These are phyloP conservation scores for Galerina sulciceps DNA, from an alignment of 768 basidiomycete species.

Conservation along the genomic window DNA sequence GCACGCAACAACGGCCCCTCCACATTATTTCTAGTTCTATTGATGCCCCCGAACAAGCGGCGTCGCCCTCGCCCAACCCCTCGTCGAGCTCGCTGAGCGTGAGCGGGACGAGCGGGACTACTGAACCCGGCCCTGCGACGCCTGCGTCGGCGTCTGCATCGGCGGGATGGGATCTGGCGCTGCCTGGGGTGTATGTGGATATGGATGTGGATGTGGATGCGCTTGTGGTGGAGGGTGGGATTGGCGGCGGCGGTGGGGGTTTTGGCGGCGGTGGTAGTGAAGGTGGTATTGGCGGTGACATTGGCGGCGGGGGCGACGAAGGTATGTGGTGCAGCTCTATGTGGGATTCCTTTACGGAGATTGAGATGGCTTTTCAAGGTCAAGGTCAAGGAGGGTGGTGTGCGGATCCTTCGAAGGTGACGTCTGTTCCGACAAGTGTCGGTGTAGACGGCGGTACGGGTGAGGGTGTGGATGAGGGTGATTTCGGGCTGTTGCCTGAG, in stretches of 20 bases:
- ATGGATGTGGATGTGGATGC: conserved; percentile 2
- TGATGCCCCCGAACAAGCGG: conserved; percentile 17
- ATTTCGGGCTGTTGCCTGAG: conserved; percentile 15
- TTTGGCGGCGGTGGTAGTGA: not conserved
- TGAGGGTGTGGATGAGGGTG: not conserved
- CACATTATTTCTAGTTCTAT: not conserved
- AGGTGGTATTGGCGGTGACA: not conserved
- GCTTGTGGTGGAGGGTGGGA: too few species aligned
- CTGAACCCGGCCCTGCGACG: conserved; percentile 33
- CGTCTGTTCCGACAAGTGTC: not conserved
- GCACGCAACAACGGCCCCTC: not conserved
- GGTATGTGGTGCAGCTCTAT: conserved; percentile 26
- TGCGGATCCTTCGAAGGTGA: not conserved
- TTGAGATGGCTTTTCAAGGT: conserved; percentile 13
- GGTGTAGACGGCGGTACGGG: too few species aligned
- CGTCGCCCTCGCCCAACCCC: conserved; percentile 32
- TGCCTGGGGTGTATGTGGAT: conserved; percentile 34
- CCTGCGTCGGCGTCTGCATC: conserved; percentile 43
- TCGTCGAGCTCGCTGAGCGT: conserved; percentile 38
- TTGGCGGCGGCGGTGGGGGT: not conserved
- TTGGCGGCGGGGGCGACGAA: conserved; percentile 7
- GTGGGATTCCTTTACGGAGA: conserved; percentile 15
- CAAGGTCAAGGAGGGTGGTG: conserved; percentile 4
- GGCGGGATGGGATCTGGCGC: conserved; percentile 36
- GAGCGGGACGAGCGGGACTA: conserved; percentile 15